Evolutionary conservation across 2,329 filamentous ascomycete species (phyloP), one percentile per base, ranked within the genome.

Genomic region (Phialophora chinensis): DNA sequence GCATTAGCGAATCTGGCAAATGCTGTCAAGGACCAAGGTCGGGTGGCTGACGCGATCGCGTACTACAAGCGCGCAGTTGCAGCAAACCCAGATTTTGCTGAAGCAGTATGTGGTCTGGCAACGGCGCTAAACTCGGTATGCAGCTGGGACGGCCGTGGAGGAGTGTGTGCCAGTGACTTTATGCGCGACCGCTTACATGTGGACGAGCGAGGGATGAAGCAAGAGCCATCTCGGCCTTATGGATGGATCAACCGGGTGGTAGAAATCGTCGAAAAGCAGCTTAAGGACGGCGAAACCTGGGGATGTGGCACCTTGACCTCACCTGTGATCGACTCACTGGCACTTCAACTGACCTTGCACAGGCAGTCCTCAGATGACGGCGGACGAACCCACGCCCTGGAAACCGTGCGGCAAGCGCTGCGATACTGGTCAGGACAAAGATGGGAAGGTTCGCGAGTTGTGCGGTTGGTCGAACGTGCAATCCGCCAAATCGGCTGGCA

Each of bases 61-160:
- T 98, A 96, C 77, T 99, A 99, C 81, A 91, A 88, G 74, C 88
- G 93, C 70, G 95, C 95, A 47, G 94, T 99, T 10, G 85, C 86
- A 38, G 88, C 93, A n/a, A 99, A 95, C 72, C 94, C 95, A 0
- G 91, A 96, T 38, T 99, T 99, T 79, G 92, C 95, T 0, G 95
- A 99, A 79, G 95, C 95, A 6, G 94, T 99, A 0, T 99, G 95
- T 77, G 95, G 95, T 7, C 85, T 99, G 60, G 93, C 93, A 1
- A 98, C 96, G 66, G 94, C 95, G 1, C 82, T 99, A 60, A 98
- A 97, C 76, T 98, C 95, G 6, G 93, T 99, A 5, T 99, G 95
- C 76, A 91, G 94, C 74, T 99, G 95, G 95, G 86, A 87, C 73
- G 92, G 92, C 33, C 88, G 95, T 69, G 95, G 95, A 67, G 95